Conservation (phyloP, 1,284 basidiomycete species). For the Malassezia pachydermatis region DNA sequence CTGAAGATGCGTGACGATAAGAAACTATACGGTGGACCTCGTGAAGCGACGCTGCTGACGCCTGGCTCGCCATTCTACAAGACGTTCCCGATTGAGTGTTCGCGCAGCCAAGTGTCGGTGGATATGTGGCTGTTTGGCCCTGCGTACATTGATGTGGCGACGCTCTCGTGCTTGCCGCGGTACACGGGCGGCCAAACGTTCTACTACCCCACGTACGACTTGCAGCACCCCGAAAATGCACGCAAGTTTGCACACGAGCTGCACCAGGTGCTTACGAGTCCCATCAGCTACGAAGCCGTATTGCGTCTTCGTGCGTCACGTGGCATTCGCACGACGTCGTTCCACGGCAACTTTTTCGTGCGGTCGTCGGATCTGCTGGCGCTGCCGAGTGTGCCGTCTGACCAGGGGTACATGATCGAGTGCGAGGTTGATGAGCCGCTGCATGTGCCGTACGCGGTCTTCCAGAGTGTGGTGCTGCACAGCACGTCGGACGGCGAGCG, state of each 20-base stretch:
- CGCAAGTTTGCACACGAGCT: conserved; percentile 97
- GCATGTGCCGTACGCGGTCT: conserved; percentile 79
- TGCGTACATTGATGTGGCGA: conserved; percentile 89
- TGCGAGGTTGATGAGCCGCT: conserved; percentile 94
- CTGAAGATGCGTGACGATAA: conserved; percentile 94
- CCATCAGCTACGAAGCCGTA: conserved; percentile 92
- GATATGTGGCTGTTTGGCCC: conserved; percentile 98
- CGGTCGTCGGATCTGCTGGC: conserved; percentile 93
- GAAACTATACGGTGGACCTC: conserved; percentile 86
- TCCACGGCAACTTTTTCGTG: conserved; percentile 99
- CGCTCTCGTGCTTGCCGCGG: conserved; percentile 78
- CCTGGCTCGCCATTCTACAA: conserved; percentile 86
- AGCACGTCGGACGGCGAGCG: conserved; percentile 94
- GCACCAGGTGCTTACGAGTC: conserved; percentile 79
- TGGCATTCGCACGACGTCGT: conserved; percentile 90
- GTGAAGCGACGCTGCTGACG: conserved; percentile 54
- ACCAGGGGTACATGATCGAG: conserved; percentile 95
- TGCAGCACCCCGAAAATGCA: conserved; percentile 82
- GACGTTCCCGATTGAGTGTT: conserved; percentile 97
- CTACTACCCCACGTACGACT: conserved; percentile 97
- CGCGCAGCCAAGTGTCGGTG: conserved; percentile 88
- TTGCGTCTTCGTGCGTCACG: conserved; percentile 77
- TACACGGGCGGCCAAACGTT: conserved; percentile 98
- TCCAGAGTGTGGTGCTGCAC: conserved; percentile 91
- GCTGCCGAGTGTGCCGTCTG: conserved; percentile 88